phyloP scores from a whole-genome alignment of 2,329 filamentous ascomycete species.

The Colletotrichum spinosum region DNA sequence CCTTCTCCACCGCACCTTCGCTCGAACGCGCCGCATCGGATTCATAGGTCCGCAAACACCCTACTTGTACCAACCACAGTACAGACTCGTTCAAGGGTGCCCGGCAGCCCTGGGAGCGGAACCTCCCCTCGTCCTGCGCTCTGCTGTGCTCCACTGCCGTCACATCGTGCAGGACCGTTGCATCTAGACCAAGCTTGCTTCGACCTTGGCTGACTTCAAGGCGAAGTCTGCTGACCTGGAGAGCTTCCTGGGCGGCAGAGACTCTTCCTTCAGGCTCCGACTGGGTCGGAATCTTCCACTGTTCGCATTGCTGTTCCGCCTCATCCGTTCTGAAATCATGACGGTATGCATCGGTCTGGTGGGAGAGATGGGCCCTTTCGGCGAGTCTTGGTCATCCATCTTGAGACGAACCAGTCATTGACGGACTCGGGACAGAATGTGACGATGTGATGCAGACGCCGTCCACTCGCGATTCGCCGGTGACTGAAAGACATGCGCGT shows the following conservation, averaged over 20 bases:
- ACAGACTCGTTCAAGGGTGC: not conserved
- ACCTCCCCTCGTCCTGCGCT: not conserved
- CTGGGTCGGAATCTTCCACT: slow-evolving; percentile 1
- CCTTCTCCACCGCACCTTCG: slow-evolving; percentile 2
- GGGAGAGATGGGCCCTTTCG: not conserved
- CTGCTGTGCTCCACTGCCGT: not conserved
- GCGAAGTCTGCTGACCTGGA: slow-evolving; percentile 26
- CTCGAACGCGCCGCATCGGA: not conserved
- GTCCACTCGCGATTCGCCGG: slow-evolving; percentile 6
- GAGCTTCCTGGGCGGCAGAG: not conserved
- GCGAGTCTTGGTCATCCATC: not conserved
- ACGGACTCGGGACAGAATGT: slow-evolving; percentile 8
- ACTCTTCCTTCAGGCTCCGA: slow-evolving; percentile 3
- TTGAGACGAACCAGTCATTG: not conserved
- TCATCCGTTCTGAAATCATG: slow-evolving; percentile 12
- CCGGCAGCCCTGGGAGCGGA: slow-evolving; percentile 27
- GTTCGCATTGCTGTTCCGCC: slow-evolving; percentile 12
- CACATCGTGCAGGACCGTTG: slow-evolving; percentile 3
- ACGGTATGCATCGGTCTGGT: not conserved
- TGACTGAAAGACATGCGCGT: not conserved
- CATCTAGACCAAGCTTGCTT: slow-evolving; percentile 20
- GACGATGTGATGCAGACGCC: slow-evolving; percentile 9
- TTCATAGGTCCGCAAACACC: not conserved
- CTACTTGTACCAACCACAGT: not conserved
- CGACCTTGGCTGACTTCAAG: slow-evolving; percentile 26